Conservation (phyloP, 1,284 basidiomycete species). For the Pyrrhoderma noxium region DNA sequence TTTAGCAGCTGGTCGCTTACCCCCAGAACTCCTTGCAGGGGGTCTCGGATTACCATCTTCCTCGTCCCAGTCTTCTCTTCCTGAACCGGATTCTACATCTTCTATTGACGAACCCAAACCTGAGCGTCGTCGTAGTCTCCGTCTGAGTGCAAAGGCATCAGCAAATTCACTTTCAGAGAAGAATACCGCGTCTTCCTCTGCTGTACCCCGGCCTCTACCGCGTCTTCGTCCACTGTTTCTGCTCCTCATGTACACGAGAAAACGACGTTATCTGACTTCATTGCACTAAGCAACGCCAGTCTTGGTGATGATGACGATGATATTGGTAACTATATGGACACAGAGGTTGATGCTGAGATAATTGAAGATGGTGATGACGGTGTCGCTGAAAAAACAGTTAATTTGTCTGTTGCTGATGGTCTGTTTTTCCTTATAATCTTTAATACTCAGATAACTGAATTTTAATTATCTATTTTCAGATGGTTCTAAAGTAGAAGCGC, state of each 20-base stretch:
- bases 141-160: slow-evolving; percentile 63
- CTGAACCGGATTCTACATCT: not conserved
- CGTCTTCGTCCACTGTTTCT: slow-evolving; percentile 27
- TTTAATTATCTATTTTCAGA: slow-evolving; percentile 38
- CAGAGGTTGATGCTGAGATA: slow-evolving; percentile 73
- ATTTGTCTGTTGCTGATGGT: slow-evolving; percentile 78
- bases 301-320: slow-evolving; percentile 48
- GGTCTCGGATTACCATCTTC: slow-evolving; percentile 6
- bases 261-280: too few relatives aligned
- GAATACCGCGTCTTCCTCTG: slow-evolving; percentile 21
- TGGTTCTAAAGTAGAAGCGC: slow-evolving; percentile 86
- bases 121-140: slow-evolving; percentile 68
- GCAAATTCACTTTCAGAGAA: slow-evolving; percentile 21
- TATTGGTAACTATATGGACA: slow-evolving; percentile 61
- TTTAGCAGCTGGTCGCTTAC: slow-evolving; percentile 72
- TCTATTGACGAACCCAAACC: slow-evolving; percentile 28
- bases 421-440: slow-evolving; percentile 18
- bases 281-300: slow-evolving; percentile 29
- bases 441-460: not conserved
- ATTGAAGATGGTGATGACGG: slow-evolving; percentile 33
- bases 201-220: slow-evolving; percentile 23
- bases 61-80: not conserved
- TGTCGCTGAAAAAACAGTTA: slow-evolving; percentile 76
- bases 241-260: slow-evolving; percentile 21
- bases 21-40: slow-evolving; percentile 31